Evolutionary conservation across 2,329 filamentous ascomycete species (phyloP).

Genomic region (Neurospora crassa): DNA sequence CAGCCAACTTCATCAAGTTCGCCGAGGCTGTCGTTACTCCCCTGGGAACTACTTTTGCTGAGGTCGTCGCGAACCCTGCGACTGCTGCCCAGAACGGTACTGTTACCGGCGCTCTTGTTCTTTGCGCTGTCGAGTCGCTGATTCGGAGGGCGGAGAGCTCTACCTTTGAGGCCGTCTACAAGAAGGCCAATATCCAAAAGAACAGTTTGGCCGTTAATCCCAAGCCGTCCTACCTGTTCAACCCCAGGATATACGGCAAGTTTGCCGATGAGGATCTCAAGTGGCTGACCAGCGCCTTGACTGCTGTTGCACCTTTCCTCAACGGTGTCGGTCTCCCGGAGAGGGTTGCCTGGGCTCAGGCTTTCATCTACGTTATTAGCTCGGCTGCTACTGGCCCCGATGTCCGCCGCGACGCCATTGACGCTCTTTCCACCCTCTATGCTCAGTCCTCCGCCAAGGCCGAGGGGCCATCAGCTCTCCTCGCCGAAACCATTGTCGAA

Average conservation of each 20-base stretch:
- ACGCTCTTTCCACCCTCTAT: slow-evolving; percentile 57
- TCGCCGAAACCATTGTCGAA: slow-evolving; percentile 51
- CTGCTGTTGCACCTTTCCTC: slow-evolving; percentile 48
- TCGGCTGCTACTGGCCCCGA: slow-evolving; percentile 50
- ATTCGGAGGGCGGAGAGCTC: slow-evolving; percentile 46
- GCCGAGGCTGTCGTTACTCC: slow-evolving; percentile 42
- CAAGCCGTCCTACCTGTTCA: slow-evolving; percentile 82
- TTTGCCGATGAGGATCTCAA: slow-evolving; percentile 62
- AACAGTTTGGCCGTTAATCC: slow-evolving; percentile 61
- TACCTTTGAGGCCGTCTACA: slow-evolving; percentile 35
- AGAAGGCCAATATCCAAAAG: slow-evolving; percentile 52
- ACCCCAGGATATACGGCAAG: slow-evolving; percentile 76
- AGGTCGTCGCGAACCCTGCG: slow-evolving; percentile 68
- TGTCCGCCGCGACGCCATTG: slow-evolving; percentile 53
- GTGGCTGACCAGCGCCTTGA: slow-evolving; percentile 67
- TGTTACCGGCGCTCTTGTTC: slow-evolving; percentile 69
- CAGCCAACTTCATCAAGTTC: slow-evolving; percentile 39
- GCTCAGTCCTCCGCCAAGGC: slow-evolving; percentile 31
- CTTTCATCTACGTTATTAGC: slow-evolving; percentile 69
- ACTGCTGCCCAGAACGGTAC: slow-evolving; percentile 73
- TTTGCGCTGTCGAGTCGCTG: slow-evolving; percentile 51
- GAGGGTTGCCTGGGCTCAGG: slow-evolving; percentile 71
- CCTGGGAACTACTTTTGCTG: slow-evolving; percentile 63
- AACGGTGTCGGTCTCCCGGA: slow-evolving; percentile 38
- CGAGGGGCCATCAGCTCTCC: slow-evolving; percentile 28